A percentile compares a stretch with the other conserved stretches of the same genome.
phyloP scores from a whole-genome alignment of 2,329 filamentous ascomycete species.

The Rutstroemia sydowiana region DNA sequence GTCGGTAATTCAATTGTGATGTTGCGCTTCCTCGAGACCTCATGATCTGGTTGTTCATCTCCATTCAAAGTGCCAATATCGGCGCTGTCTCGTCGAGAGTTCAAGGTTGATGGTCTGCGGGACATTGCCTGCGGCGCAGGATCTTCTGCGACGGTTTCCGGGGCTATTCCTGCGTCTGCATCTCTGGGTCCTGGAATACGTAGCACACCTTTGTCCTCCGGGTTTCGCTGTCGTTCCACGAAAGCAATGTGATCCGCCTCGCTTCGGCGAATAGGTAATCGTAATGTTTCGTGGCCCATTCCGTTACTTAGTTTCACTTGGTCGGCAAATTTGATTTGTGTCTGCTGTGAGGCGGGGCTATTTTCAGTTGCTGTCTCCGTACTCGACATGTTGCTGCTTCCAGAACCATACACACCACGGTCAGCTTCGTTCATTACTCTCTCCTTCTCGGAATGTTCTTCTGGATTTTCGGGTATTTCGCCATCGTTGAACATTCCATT shows the following conservation, averaged over 20 bases:
- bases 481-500: constrained; percentile 53
- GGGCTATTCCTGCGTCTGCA: constrained; percentile 73
- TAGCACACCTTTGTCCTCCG: constrained; percentile 63
- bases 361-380: constrained; percentile 12
- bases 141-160: constrained; percentile 45
- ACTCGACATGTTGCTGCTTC: constrained; percentile 11
- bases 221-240: constrained; percentile 72
- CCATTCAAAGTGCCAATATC: constrained; percentile 10
- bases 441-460: constrained; percentile 15
- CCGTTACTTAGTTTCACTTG: constrained; percentile 55
- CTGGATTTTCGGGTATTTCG: constrained; percentile 33
- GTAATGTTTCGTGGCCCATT: constrained; percentile 41
- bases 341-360: constrained; percentile 10
- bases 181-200: constrained; percentile 90
- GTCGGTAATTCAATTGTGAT: constrained; percentile 23
- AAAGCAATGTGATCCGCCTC: constrained; percentile 83
- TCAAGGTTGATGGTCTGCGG: constrained; percentile 15
- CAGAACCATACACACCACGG: constrained; percentile 14
- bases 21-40: constrained; percentile 20
- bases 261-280: constrained; percentile 44
- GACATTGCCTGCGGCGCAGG: constrained; percentile 14
- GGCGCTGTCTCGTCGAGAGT: constrained; percentile 10
- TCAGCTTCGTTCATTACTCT: constrained; percentile 15
- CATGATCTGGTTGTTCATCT: constrained; percentile 17
- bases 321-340: constrained; percentile 56